Base-by-base conservation (phyloP, 495 filamentous ascomycete species). In the Talaromyces stipitatus region DNA sequence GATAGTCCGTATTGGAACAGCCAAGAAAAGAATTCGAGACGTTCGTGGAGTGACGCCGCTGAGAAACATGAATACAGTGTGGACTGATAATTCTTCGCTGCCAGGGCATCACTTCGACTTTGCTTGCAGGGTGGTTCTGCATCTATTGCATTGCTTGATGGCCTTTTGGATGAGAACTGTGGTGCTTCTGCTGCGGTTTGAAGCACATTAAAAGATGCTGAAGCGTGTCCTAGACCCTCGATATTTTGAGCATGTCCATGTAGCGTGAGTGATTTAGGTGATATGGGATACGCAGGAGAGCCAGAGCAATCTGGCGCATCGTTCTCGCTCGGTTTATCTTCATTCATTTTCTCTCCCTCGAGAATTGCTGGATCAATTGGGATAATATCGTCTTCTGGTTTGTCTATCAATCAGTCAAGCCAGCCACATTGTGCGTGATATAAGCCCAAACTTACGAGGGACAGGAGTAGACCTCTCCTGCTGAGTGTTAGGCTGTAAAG, bases 291-390 rank as follows among this genome's bases (percentile, higher is more conserved):
- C 28, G n/a, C n/a, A n/a, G 10, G 5, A 23, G 29, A 53, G 28
- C 50, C 14, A 53, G 28, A 33, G 6, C 1, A 51, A 12, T n/a
- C 24, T 9, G 27, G 26, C 28, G 18, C 28, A 53, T 22, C 10
- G 33, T 53, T 53, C 50, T 53, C 29, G 33, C 33, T 28, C 28
- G 22, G 2, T 20, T 53, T 53, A 33, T 22, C 28, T 28, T 33
- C 30, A 28, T 28, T 22, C 46, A 53, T 7, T 16, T n/a, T 53
- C 22, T 36, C 30, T 32, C 16, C 20, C 18, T 12, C 14, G 28
- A 53, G 50, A 9, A 53, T 53, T 53, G 50, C 50, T 18, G 50
- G 50, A 18, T 53, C 29, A 18, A 53, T 53, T 22, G 50, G 12
- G 22, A 53, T 30, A 22, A 36, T 10, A 53, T 53, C 50, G 10